A percentile compares a stretch with the other conserved stretches of the same genome.
phyloP scores from a whole-genome alignment of 2,329 filamentous ascomycete species.

The Cladorrhinum sp. region DNA sequence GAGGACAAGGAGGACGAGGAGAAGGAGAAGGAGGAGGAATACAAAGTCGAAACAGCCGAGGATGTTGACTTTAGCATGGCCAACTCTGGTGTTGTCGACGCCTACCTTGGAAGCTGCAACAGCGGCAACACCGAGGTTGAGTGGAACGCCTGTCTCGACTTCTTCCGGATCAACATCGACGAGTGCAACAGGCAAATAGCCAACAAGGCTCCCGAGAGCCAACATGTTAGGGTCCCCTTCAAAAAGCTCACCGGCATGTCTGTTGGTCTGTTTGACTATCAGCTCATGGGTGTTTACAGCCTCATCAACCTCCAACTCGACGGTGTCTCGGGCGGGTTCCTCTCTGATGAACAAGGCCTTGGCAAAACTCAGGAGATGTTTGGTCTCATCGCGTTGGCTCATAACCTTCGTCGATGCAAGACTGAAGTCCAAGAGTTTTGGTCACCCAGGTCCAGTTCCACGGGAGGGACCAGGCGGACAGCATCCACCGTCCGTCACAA shows the following conservation, averaged over 20 bases:
- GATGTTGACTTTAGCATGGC: conserved; percentile 24
- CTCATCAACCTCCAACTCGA: conserved; percentile 13
- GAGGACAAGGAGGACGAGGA: background rate
- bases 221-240: conserved; percentile 20
- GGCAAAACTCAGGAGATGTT: conserved; percentile 28
- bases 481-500: conserved; percentile 12
- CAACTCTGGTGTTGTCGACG: conserved; percentile 19
- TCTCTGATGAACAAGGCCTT: conserved; percentile 26
- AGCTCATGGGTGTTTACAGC: conserved; percentile 24
- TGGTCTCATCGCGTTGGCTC: conserved; percentile 19
- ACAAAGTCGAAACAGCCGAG: background rate
- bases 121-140: conserved; percentile 12
- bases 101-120: conserved; percentile 22
- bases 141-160: conserved; percentile 20
- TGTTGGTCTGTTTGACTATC: conserved; percentile 27
- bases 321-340: conserved; percentile 21
- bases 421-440: conserved; percentile 19
- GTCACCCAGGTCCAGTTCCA: background rate
- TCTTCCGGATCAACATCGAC: conserved; percentile 17
- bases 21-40: background rate
- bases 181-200: conserved; percentile 12
- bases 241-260: conserved; percentile 22
- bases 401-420: conserved; percentile 16
- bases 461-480: background rate
- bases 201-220: background rate